These are phyloP conservation scores for Elongisporangium anandrum DNA, from an alignment of 352 stramenopile genomes.

Conservation along the genomic window DNA sequence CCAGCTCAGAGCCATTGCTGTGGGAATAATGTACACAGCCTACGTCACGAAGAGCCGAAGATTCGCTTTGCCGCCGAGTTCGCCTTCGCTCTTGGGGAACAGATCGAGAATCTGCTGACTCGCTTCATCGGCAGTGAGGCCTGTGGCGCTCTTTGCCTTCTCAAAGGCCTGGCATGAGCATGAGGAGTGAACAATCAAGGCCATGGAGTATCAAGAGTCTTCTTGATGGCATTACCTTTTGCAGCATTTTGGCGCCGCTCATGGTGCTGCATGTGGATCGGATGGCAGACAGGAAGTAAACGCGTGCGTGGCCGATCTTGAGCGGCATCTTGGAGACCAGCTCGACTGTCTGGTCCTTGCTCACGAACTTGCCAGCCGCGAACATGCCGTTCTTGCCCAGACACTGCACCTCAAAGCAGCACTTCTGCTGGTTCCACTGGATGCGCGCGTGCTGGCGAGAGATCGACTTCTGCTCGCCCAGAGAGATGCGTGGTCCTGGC, in stretches of 20 bases:
- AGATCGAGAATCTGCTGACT: conserved; percentile 70
- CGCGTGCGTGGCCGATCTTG: conserved; percentile 66
- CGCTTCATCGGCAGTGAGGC: conserved; percentile 57
- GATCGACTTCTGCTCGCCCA: conserved; percentile 83
- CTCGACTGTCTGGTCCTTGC: conserved; percentile 69
- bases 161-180: conserved; percentile 60
- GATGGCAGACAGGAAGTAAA: conserved; percentile 76
- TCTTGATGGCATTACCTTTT: conserved; percentile 40
- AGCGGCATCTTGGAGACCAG: conserved; percentile 67
- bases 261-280: conserved; percentile 76
- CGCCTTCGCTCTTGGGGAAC: conserved; percentile 67
- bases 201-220: background rate
- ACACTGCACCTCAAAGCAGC: conserved; percentile 72
- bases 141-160: conserved; percentile 50
- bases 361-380: conserved; percentile 55
- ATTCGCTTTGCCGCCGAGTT: conserved; percentile 72
- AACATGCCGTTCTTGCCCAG: conserved; percentile 84
- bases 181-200: background rate
- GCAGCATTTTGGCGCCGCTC: conserved; percentile 79
- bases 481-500: conserved; percentile 41
- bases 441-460: conserved; percentile 73
- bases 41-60: conserved; percentile 64
- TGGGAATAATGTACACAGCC: conserved; percentile 6
- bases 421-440: conserved; percentile 69
- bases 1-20: background rate